Evolutionary conservation across 192 early-diverging fungal species (phyloP).

Genomic region (Entomortierella chlamydospora): DNA sequence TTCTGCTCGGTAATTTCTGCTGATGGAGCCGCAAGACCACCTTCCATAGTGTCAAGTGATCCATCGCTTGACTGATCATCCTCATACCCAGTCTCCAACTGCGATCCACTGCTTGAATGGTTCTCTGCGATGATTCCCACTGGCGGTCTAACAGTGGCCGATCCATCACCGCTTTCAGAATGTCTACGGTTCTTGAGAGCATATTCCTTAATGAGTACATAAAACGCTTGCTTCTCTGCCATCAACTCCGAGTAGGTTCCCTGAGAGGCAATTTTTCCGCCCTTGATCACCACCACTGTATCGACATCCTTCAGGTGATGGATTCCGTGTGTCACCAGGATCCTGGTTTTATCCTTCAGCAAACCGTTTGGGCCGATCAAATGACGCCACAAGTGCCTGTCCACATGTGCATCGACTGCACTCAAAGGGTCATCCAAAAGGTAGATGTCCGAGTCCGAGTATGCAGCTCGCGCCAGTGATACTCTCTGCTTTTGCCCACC

Average conservation of each 20-base stretch:
- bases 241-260: slow-evolving; percentile 69
- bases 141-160: neutral
- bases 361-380: slow-evolving; percentile 77
- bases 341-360: slow-evolving; percentile 68
- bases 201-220: slow-evolving; percentile 56
- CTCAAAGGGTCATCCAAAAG: slow-evolving; percentile 89
- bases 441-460: slow-evolving; percentile 80
- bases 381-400: slow-evolving; percentile 75
- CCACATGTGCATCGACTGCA: slow-evolving; percentile 69
- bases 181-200: slow-evolving; percentile 11
- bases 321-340: slow-evolving; percentile 78
- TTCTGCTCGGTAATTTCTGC: no score
- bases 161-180: neutral
- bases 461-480: slow-evolving; percentile 83
- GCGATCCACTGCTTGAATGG: neutral
- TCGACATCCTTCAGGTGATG: slow-evolving; percentile 72
- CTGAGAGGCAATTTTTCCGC: slow-evolving; percentile 68
- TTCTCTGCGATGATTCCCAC: neutral
- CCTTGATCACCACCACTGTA: slow-evolving; percentile 65
- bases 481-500: slow-evolving; percentile 93
- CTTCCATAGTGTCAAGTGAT: neutral
- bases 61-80: slow-evolving; percentile 12
- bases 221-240: slow-evolving; percentile 26
- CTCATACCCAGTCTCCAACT: neutral
- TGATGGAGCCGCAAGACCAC: no score